Evolutionary conservation across 306 rosid genomes (phyloP).

Genomic region (Prunus mira): DNA sequence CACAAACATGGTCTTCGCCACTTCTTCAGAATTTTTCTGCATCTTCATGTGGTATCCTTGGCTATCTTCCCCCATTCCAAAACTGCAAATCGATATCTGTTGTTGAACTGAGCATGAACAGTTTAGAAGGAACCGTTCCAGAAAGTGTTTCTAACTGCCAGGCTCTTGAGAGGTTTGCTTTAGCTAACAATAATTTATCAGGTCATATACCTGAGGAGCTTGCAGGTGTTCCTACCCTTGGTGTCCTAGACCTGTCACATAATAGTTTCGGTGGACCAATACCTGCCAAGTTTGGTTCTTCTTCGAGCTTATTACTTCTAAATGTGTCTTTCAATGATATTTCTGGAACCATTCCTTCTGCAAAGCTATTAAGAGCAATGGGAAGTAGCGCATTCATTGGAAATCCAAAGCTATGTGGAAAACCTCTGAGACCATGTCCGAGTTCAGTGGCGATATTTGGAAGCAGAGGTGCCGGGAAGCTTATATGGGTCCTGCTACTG

Average conservation of each 20-base stretch:
- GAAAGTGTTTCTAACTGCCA: slow-evolving; percentile 56
- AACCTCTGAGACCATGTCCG: slow-evolving; percentile 65
- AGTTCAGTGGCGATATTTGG: slow-evolving; percentile 51
- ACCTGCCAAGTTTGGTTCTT: slow-evolving; percentile 62
- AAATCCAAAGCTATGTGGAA: slow-evolving; percentile 85
- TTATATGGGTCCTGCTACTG: slow-evolving; percentile 48
- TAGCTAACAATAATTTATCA: slow-evolving; percentile 60
- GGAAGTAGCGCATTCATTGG: slow-evolving; percentile 66
- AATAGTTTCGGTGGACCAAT: slow-evolving; percentile 64
- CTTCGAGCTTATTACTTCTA: slow-evolving; percentile 61
- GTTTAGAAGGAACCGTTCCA: slow-evolving; percentile 57
- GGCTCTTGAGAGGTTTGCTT: slow-evolving; percentile 46
- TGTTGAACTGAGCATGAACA: slow-evolving; percentile 58
- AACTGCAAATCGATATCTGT: slow-evolving; percentile 56
- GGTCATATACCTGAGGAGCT: slow-evolving; percentile 81
- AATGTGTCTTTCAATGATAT: slow-evolving; percentile 86
- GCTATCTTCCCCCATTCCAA: slow-evolving; percentile 59
- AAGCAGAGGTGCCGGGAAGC: slow-evolving; percentile 51
- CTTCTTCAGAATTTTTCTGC: slow-evolving; percentile 74
- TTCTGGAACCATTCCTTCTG: slow-evolving; percentile 79
- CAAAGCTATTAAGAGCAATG: slow-evolving; percentile 47
- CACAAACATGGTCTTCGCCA: slow-evolving; percentile 56
- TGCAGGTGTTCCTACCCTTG: slow-evolving; percentile 56
- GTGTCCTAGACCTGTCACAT: slow-evolving; percentile 62
- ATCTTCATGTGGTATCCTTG: slow-evolving; percentile 58